phyloP scores from a whole-genome alignment of 257 asterid genomes.

The Nicotiana sylvestris region DNA sequence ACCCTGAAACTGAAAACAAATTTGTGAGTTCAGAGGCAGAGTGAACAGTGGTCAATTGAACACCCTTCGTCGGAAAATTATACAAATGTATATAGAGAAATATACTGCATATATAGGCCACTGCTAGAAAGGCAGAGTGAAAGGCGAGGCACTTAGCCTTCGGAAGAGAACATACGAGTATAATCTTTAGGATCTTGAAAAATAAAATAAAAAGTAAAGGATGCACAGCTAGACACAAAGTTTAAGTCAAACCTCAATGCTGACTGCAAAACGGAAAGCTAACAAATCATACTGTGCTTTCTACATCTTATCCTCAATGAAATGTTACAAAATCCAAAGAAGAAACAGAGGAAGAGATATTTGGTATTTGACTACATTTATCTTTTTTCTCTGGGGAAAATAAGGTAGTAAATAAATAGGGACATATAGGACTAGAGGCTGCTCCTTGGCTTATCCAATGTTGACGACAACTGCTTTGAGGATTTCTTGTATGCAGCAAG shows the following conservation, averaged over 20 bases:
- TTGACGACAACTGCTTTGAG: too few relatives aligned
- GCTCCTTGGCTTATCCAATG: too few relatives aligned
- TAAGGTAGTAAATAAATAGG: neutral
- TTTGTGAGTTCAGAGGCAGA: too few relatives aligned
- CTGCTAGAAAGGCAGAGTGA: neutral
- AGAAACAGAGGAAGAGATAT: neutral
- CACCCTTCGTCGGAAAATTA: too few relatives aligned
- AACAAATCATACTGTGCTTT: slow-evolving; percentile 79
- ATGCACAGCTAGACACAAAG: neutral
- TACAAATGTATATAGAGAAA: too few relatives aligned
- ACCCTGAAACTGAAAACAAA: too few relatives aligned
- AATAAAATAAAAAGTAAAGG: neutral
- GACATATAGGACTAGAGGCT: slow-evolving; percentile 28
- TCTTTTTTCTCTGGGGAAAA: neutral
- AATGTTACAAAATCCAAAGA: slow-evolving; percentile 5
- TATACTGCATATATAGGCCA: too few relatives aligned
- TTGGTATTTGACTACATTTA: neutral
- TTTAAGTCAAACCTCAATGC: neutral
- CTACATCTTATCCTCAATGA: slow-evolving; percentile 74
- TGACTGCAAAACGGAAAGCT: neutral
- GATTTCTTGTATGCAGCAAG: slow-evolving; percentile 57
- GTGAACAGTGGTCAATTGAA: too few relatives aligned
- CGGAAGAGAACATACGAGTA: neutral
- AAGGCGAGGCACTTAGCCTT: neutral
- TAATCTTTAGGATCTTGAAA: neutral